These are phyloP conservation scores for Penicillium capsulatum DNA, from an alignment of 2,329 filamentous ascomycete species.

Conservation along the genomic window DNA sequence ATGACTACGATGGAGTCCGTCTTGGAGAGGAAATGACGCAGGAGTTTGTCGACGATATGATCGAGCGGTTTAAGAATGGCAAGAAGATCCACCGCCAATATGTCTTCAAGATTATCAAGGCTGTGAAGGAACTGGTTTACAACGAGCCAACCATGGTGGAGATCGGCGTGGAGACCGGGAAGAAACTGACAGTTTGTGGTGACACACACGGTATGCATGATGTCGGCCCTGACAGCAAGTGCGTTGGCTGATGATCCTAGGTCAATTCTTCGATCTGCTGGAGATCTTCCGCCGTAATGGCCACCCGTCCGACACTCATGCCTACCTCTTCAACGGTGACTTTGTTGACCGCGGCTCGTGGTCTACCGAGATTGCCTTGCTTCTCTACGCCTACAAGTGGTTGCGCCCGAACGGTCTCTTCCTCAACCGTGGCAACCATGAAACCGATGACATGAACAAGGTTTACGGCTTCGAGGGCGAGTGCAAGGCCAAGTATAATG, in stretches of 20 bases:
- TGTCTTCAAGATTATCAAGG: constrained; percentile 91
- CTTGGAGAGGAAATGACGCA: constrained; percentile 82
- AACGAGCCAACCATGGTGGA: constrained; percentile 97
- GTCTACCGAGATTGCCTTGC: constrained; percentile 93
- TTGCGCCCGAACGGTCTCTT: constrained; percentile 82
- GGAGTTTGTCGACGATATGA: constrained; percentile 98
- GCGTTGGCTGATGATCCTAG: constrained; percentile 42
- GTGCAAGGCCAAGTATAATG: constrained; percentile 97
- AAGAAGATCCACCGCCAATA: constrained; percentile 97
- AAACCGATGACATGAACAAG: constrained; percentile 98
- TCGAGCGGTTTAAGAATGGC: constrained; percentile 87
- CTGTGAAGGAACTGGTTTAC: constrained; percentile 83
- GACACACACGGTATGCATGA: constrained; percentile 76
- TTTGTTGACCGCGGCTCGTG: constrained; percentile 97
- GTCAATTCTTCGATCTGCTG: constrained; percentile 96
- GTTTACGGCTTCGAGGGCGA: constrained; percentile 98
- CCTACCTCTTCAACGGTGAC: constrained; percentile 97
- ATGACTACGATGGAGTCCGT: constrained; percentile 76
- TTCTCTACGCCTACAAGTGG: constrained; percentile 97
- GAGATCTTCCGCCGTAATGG: constrained; percentile 94
- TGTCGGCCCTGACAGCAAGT: neutral
- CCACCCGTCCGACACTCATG: constrained; percentile 75
- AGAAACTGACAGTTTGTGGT: constrained; percentile 86
- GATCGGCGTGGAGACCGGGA: constrained; percentile 71
- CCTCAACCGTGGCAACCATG: constrained; percentile 96